These are phyloP conservation scores for Rhizopus arrhizus DNA, from an alignment of 371 early-diverging fungal genomes.

Conservation along the genomic window DNA sequence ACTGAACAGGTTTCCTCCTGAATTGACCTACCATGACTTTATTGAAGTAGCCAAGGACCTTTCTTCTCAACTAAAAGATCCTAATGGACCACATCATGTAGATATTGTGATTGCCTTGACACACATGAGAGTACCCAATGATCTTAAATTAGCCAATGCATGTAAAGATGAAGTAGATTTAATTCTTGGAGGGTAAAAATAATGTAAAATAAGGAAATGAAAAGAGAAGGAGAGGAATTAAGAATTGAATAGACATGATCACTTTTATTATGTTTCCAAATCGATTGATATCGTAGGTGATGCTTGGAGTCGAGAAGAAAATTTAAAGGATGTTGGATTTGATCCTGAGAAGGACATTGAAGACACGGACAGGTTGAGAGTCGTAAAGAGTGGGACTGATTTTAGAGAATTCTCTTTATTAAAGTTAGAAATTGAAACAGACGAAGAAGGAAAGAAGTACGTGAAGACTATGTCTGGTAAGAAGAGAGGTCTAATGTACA, in stretches of 20 bases:
- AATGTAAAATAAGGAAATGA: background rate
- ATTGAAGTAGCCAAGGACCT: constrained; percentile 46
- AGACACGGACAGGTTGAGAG: constrained; percentile 33
- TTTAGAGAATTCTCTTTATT: constrained; percentile 61
- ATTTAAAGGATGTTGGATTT: constrained; percentile 36
- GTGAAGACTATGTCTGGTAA: constrained; percentile 36
- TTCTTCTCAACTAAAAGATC: constrained; percentile 36
- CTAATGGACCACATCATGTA: constrained; percentile 35
- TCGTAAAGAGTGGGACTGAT: constrained; percentile 69
- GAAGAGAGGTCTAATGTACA: background rate
- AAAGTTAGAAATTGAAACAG: constrained; percentile 30
- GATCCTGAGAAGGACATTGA: constrained; percentile 35
- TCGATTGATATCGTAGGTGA: constrained; percentile 43
- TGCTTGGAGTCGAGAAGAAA: constrained; percentile 31
- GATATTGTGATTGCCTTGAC: constrained; percentile 66
- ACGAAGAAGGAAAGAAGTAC: constrained; percentile 23
- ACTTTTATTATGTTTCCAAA: constrained; percentile 58
- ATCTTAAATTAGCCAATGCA: constrained; percentile 49
- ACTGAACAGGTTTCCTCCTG: constrained; percentile 51
- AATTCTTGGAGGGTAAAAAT: constrained; percentile 57
- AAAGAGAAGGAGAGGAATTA: background rate
- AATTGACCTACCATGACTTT: constrained; percentile 56
- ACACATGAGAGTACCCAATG: constrained; percentile 69
- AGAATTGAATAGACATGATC: constrained; percentile 57
- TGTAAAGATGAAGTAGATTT: constrained; percentile 58